These are phyloP conservation scores for Phylloporus sp. DNA, from an alignment of 768 basidiomycete species.

Conservation along the genomic window DNA sequence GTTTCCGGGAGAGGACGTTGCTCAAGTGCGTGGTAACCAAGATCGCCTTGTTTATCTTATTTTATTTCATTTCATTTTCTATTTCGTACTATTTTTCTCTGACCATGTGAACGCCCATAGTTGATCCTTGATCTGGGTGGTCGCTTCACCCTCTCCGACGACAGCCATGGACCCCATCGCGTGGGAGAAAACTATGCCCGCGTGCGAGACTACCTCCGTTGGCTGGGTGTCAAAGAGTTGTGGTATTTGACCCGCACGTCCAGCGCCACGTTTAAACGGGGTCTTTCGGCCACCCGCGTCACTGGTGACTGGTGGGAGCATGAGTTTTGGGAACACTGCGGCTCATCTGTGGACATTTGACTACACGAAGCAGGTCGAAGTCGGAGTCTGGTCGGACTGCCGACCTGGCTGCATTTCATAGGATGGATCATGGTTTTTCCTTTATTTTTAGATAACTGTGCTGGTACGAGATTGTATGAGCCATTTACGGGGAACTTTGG, in stretches of 20 bases:
- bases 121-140: slow-evolving; percentile 67
- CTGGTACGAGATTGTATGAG: background rate
- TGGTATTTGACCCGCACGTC: slow-evolving; percentile 53
- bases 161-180: slow-evolving; percentile 86
- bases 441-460: background rate
- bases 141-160: slow-evolving; percentile 85
- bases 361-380: slow-evolving; percentile 18
- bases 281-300: slow-evolving; percentile 41
- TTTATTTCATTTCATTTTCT: background rate
- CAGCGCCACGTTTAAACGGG: slow-evolving; percentile 26
- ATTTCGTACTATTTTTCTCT: background rate
- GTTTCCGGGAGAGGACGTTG: slow-evolving; percentile 79
- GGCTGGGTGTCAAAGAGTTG: slow-evolving; percentile 56
- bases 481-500: slow-evolving; percentile 7
- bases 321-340: slow-evolving; percentile 48
- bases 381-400: slow-evolving; percentile 13
- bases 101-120: slow-evolving; percentile 38
- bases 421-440: background rate
- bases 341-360: slow-evolving; percentile 14
- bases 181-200: slow-evolving; percentile 84
- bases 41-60: slow-evolving; percentile 12
- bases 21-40: slow-evolving; percentile 51
- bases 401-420: slow-evolving; percentile 14
- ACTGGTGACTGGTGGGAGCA: slow-evolving; percentile 57
- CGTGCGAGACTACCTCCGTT: slow-evolving; percentile 59